Base-by-base conservation (phyloP, 2,329 filamentous ascomycete species). In the Paecilomyces dactylethromorphus region DNA sequence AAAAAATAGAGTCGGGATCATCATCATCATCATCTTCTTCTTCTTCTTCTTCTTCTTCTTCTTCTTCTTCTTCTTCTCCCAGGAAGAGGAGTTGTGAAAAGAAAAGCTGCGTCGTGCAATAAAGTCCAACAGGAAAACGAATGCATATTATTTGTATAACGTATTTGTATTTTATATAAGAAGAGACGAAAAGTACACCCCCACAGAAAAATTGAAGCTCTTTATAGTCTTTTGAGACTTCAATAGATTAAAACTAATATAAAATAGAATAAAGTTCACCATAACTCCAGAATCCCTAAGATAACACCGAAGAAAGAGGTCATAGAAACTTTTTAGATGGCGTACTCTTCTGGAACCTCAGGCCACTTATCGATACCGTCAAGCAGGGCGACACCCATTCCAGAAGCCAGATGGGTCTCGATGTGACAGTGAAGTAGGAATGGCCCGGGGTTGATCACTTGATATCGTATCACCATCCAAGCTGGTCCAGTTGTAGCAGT, bases 361-460 rank as follows among this genome's bases (percentile, higher is more conserved):
- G 78, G 78, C 77, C 76, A 81, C 18, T 64, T 71, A 65, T 82
- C 79, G 49, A 80, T 67, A 0, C 79, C 79, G 64, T 82, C 80
- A 21, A 82, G 62, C 6, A 82, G 69, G 1, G 75, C 75, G 55
- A 82, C 70, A 0, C 74, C 74, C 79, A 82, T 82, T 0, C 78
- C 79, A 0, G 78, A 78, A 24, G 69, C 68, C 53, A 81, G 63
- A 68, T 83, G 80, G 7, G 71, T 74, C 61, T 79, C 72, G 18
- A 82, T 76, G 65, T 82, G 80, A 60, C 80, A 82, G 66, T 82
- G 80, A 51, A 83, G 62, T 54, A 82, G 64, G 59, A 75, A 82
- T 0, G 78, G 73, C 0, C 79, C 79, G 0, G 79, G 78, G 57
- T 78, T 79, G 0, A 72, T 67, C 0, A 77, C 76, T 53, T 79